Conservation (phyloP, 306 rosid genomes). For the Elaeagnus macrophylla region DNA sequence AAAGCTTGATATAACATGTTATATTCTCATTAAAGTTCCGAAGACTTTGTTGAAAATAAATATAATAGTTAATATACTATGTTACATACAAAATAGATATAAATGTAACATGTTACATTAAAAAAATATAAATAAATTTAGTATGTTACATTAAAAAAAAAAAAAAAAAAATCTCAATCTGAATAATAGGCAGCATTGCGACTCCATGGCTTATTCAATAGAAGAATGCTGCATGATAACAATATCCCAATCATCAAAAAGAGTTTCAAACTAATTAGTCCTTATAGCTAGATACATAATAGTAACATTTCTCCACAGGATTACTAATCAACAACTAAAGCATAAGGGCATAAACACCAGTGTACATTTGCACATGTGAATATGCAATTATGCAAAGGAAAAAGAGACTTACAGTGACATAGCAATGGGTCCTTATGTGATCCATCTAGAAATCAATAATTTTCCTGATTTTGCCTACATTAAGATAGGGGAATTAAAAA, state of each 20-base stretch:
- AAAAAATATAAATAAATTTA: no score
- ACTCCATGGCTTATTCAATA: slow-evolving; percentile 62
- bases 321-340: neutral
- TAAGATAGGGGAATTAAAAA: no score
- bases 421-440: slow-evolving; percentile 98
- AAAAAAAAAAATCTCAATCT: no score
- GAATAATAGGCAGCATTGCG: slow-evolving; percentile 83
- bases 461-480: slow-evolving; percentile 73
- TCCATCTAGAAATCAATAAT: slow-evolving; percentile 93
- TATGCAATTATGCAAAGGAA: neutral
- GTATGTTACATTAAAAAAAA: no score
- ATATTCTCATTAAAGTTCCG: no score
- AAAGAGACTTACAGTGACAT: slow-evolving; percentile 66
- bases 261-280: neutral
- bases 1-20: no score
- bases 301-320: neutral
- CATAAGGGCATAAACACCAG: neutral
- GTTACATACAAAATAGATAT: no score
- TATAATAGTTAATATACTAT: no score
- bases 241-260: slow-evolving; percentile 1
- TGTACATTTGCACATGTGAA: neutral
- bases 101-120: no score
- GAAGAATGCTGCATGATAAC: slow-evolving; percentile 56
- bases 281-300: neutral
- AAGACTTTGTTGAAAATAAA: no score